phyloP scores from a whole-genome alignment of 805 yeast species.

The Yarrowia divulgata region DNA sequence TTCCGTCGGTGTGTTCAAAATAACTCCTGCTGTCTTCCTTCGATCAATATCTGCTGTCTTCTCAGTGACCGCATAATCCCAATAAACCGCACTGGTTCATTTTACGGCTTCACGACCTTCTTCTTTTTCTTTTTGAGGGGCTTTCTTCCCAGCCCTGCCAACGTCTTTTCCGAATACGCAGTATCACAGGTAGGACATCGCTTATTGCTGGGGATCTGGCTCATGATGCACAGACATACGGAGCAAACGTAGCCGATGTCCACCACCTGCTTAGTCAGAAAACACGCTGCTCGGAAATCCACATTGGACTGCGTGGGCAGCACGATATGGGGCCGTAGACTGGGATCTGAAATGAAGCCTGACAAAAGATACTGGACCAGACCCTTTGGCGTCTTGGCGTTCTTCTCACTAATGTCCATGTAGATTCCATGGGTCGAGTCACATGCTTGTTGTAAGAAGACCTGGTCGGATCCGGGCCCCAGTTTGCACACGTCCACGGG shows the following conservation, averaged over 20 bases:
- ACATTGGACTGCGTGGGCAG: constrained; percentile 85
- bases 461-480: constrained; percentile 58
- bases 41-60: no score
- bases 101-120: constrained; percentile 30
- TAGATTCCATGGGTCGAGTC: constrained; percentile 95
- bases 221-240: constrained; percentile 80
- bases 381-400: constrained; percentile 66
- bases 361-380: constrained; percentile 81
- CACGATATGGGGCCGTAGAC: constrained; percentile 74
- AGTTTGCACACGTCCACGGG: constrained; percentile 91
- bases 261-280: constrained; percentile 85
- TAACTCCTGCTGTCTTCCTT: no score
- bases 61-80: no score
- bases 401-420: constrained; percentile 56
- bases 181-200: constrained; percentile 89
- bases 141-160: constrained; percentile 63
- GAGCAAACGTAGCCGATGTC: constrained; percentile 95
- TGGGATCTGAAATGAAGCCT: constrained; percentile 87
- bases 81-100: constrained; percentile 27
- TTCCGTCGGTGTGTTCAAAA: no score
- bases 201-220: constrained; percentile 60
- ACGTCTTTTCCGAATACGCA: constrained; percentile 68
- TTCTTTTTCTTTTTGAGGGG: constrained; percentile 61
- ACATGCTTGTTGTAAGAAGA: constrained; percentile 92
- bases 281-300: constrained; percentile 94